Evolutionary conservation across 805 yeast genomes (phyloP), one percentile per base, ranked within the genome.

Genomic region (Starmerella gropengiesseri): DNA sequence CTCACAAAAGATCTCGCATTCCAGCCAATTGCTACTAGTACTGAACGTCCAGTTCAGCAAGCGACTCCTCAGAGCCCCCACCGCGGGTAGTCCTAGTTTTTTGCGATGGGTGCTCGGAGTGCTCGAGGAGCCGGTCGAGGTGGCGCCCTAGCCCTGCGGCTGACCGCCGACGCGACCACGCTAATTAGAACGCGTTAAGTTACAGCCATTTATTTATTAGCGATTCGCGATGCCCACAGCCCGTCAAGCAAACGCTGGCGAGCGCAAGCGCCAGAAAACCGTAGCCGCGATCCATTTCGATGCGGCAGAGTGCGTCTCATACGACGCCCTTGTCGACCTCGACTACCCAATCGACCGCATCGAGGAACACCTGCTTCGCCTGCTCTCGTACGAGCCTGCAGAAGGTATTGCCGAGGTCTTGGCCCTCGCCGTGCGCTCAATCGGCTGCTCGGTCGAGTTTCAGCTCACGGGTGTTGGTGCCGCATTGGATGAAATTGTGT

Each of bases 391-490:
- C 38, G 57, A 52, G 23, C 29, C 35, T 13, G 31, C 36, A 7
- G 41, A 45, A 18, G 56, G 56, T 3, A 4, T 51, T 8, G 47
- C 43, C n/a, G 55, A 54, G 32, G 17, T 52, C 14, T 16, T 48
- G 1, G 18, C 47, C 3, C 35, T 50, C 13, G 27, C 47, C 9
- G 45, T 46, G 22, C 38, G 39, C 14, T 26, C 41, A 5, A 47
- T 54, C 2, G 56, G 56, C 31, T 40, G 45, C 37, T 20, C 21
- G 1, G 38, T 48, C 7, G 17, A 22, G 20, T 33, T 44, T 22
- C 32, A 20, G 22, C 30, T 53, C 9, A 30, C 43, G 2, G 41
- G 37, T 1, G 21, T 22, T 2, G 38, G 19, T 1, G 32, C 31
- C n/a, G 17, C 30, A 2, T 40, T 30, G 12, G 23, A 20, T 18